Base-by-base conservation (phyloP, 1,284 basidiomycete species). In the Moesziomyces sp. region DNA sequence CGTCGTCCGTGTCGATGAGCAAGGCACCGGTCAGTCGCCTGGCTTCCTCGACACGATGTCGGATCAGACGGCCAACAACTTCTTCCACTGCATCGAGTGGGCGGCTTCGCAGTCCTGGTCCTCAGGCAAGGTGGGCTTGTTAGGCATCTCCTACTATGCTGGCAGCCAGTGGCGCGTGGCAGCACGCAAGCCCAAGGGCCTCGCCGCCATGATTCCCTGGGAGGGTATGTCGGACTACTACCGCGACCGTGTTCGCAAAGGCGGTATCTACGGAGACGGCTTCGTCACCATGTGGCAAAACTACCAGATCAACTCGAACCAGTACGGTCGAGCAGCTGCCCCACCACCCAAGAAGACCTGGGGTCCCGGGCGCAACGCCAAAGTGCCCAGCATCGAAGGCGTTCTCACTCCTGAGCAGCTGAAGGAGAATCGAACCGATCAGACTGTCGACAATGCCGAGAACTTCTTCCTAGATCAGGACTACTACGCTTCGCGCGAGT, bases 91-190 rank as follows among this genome's bases (percentile, higher is more conserved):
- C 28, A 79, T 84, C 66, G 83, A 84, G 59, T 84, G 83, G 83
- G 80, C 76, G 0, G 76, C 82, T 6, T 78, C 79, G n/a, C 84
- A 85, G 62, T 46, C 69, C 0, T 85, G 82, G 82, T 83, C 70
- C 3, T 81, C 49, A n/a, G 84, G 84, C 50, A 83, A 77, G 49
- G 74, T 85, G 28, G 84, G 84, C 2, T 58, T 85, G 21, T 64
- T 83, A 28, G 84, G 84, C 13, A 82, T 84, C 48, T 82, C 80
- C 52, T 84, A 84, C 76, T 84, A 80, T 40, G 81, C 76, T 23
- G 82, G 79, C 2, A 74, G 65, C 35, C 84, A 85, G 52, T 84
- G 83, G 84, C 64, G 82, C 9, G 84, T 85, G 4, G 84, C 84
- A 5, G 83, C 84, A 19, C 75, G 80, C 13, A 62, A 65, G 48